Evolutionary conservation across 2,329 filamentous ascomycete species (phyloP).

Genomic region (Pseudogymnoascus sp.): DNA sequence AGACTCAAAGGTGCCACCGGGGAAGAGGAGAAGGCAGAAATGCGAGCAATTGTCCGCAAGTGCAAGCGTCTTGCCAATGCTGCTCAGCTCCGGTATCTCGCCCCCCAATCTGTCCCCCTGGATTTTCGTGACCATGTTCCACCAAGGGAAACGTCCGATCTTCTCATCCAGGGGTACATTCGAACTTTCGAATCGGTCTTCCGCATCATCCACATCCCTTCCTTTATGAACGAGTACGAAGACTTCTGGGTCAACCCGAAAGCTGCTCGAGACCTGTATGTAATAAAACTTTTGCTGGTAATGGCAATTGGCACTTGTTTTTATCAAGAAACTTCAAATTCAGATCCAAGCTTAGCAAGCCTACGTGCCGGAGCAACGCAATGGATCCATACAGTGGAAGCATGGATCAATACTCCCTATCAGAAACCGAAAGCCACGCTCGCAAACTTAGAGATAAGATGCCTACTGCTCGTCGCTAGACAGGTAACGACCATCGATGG

Average conservation of each 20-base stretch:
- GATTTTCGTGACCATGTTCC: constrained; percentile 4
- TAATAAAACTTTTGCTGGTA: constrained; percentile 5
- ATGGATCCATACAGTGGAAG: constrained; percentile 46
- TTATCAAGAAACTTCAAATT: background rate
- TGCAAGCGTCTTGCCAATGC: background rate
- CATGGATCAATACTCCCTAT: constrained; percentile 41
- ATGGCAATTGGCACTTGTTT: constrained; percentile 9
- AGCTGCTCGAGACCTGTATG: background rate
- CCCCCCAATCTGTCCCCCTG: background rate
- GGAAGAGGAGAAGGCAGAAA: background rate
- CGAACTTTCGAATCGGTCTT: constrained; percentile 35
- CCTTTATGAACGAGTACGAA: constrained; percentile 35
- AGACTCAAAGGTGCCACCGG: background rate
- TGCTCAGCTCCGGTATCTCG: background rate
- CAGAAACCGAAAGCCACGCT: constrained; percentile 42
- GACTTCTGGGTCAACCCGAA: constrained; percentile 30
- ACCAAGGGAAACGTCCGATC: background rate
- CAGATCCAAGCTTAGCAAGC: background rate
- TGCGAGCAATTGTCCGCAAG: background rate
- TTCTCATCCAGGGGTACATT: constrained; percentile 28
- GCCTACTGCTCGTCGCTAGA: constrained; percentile 43
- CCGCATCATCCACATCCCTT: constrained; percentile 36
- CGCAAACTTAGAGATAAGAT: constrained; percentile 41
- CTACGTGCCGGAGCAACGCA: constrained; percentile 37
- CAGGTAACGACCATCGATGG: constrained; percentile 39